Percentiles rank a stretch among this genome's conserved stretches.
These are phyloP conservation scores for Ceratobasidium sp. DNA, from an alignment of 1,284 basidiomycete species.

Conservation along the genomic window DNA sequence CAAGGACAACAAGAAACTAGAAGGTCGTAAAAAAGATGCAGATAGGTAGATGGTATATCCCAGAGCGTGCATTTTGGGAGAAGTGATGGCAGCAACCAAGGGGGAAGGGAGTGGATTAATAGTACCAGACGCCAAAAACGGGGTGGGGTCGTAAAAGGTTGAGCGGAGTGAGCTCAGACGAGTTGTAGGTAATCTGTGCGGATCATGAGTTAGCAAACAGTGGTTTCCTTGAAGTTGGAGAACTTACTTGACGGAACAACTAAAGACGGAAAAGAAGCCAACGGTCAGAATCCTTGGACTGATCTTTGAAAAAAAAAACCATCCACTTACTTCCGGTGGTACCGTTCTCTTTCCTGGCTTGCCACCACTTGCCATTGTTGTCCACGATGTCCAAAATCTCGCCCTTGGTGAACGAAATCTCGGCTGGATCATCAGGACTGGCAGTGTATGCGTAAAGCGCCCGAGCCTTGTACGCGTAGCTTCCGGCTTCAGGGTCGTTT, in stretches of 20 bases:
- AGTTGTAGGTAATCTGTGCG: slow-evolving; percentile 44
- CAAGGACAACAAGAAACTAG: slow-evolving; percentile 11
- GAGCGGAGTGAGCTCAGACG: slow-evolving; percentile 27
- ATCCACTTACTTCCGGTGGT: slow-evolving; percentile 66
- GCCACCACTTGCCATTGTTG: slow-evolving; percentile 96
- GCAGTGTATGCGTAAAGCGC: slow-evolving; percentile 92
- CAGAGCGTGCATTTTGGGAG: slow-evolving; percentile 5
- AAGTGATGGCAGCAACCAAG: neutral
- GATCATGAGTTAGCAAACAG: neutral
- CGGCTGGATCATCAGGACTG: slow-evolving; percentile 92
- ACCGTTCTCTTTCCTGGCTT: slow-evolving; percentile 86
- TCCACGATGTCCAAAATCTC: slow-evolving; percentile 95
- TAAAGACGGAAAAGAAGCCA: slow-evolving; percentile 20
- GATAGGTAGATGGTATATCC: slow-evolving; percentile 24
- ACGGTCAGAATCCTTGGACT: neutral
- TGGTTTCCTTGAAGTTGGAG: neutral
- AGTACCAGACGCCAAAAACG: neutral
- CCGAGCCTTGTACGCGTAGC: slow-evolving; percentile 76
- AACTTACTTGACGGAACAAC: slow-evolving; percentile 43
- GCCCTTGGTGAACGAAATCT: slow-evolving; percentile 93
- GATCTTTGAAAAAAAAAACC: neutral
- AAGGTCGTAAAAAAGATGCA: slow-evolving; percentile 8
- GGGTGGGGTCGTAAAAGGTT: neutral
- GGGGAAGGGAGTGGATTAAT: neutral
- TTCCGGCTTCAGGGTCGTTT: slow-evolving; percentile 48